Conservation (phyloP, 2,329 filamentous ascomycete species). For the Ophiostoma sp. region DNA sequence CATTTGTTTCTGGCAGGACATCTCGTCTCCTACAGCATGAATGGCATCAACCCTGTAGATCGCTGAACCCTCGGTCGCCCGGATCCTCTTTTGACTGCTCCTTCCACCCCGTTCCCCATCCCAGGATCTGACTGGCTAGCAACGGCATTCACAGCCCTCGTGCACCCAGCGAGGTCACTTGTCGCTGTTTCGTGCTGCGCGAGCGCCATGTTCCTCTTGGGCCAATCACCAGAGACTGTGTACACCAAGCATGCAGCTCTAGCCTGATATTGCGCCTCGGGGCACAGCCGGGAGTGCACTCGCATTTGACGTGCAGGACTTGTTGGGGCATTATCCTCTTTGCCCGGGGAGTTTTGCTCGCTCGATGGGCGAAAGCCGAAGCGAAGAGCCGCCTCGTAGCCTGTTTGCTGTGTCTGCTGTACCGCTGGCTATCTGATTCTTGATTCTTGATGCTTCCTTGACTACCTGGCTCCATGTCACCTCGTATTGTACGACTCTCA, state of each 20-base stretch:
- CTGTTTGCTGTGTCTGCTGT: background rate
- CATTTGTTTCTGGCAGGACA: too few relatives aligned
- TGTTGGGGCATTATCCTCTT: background rate
- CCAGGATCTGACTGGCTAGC: background rate
- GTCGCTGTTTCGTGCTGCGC: slow-evolving; percentile 1
- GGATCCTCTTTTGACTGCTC: background rate
- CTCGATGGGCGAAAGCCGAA: too few relatives aligned
- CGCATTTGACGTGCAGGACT: background rate
- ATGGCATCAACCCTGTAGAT: slow-evolving; percentile 1
- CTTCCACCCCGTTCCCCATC: background rate
- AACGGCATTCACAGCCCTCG: background rate
- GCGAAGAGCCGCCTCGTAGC: background rate
- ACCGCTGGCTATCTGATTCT: background rate
- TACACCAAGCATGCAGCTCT: background rate
- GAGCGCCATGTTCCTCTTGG: background rate
- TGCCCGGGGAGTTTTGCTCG: background rate
- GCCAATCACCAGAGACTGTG: too few relatives aligned
- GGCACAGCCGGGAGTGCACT: slow-evolving; percentile 18
- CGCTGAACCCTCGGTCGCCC: background rate
- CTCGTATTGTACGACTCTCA: background rate
- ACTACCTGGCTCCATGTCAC: background rate
- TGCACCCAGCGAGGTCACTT: background rate
- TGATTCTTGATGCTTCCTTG: background rate
- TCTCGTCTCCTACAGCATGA: background rate
- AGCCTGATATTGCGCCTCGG: slow-evolving; percentile 20